Base-by-base conservation (phyloP, 371 early-diverging fungal genomes). In the Mortierella sp. region DNA sequence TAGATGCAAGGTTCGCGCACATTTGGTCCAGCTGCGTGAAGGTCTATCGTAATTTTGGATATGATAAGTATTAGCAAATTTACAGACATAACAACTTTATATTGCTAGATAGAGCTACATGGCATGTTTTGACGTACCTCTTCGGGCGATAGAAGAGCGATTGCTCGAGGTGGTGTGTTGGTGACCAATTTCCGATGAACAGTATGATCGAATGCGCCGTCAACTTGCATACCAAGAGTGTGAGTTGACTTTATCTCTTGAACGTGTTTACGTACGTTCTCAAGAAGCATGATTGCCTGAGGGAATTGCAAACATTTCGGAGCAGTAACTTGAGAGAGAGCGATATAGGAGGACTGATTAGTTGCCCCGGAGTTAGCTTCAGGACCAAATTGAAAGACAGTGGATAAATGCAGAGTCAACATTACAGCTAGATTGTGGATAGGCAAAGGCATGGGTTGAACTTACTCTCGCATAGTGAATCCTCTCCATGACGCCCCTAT, bases 141-240 rank as follows among this genome's bases (percentile, higher is more conserved):
- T 40, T 78, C 67, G 31, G 83, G 63, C 2, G 89, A 76, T 29
- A 83, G 72, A 3, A 91, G 80, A 2, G 85, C 85, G 17, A 91
- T 89, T 17, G 92, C 90, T n/a, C 92, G 86, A 57, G 93, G 92
- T 0, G 93, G 93, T 32, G 92, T 87, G 67, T 92, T 91, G 13
- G 91, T 84, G 15, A 89, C 89, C 7, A 92, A 75, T 70, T 92
- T 92, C 17, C 91, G 84, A 66, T 90, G 92, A 43, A 93, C 87
- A 9, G 85, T 84, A 19, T 91, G 86, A 72, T 94, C 92, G 80
- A 94, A 93, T 0, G 89, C 91, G 66, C 62, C 72, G 0, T 64
- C 68, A 31, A 63, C 64, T 13, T 62, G 26, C 13, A 42, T n/a
- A 34, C 76, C 70, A 1, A 75, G 61, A 17, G 51, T 9, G 23